Percentiles rank a stretch among this genome's conserved stretches.
Conservation (phyloP, 2,329 filamentous ascomycete genomes). For the Cryphonectria naterciae region DNA sequence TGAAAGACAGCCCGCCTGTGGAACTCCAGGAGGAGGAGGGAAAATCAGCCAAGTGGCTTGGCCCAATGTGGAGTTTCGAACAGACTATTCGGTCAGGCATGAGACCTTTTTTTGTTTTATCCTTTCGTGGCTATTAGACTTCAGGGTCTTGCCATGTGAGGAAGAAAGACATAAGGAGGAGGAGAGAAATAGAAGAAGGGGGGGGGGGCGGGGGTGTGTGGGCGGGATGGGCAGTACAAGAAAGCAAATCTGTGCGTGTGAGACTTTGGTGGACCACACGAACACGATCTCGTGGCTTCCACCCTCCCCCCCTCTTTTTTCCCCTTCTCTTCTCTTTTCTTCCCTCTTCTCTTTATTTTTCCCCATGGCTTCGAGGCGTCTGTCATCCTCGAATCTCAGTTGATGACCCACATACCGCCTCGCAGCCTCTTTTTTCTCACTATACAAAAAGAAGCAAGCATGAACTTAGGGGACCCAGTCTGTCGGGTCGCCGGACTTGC, state of each 20-base stretch:
- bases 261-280: constrained; percentile 20
- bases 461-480: constrained; percentile 19
- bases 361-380: constrained; percentile 21
- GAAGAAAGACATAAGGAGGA: constrained; percentile 3
- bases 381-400: constrained; percentile 27
- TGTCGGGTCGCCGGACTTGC: constrained; percentile 21
- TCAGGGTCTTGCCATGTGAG: constrained; percentile 6
- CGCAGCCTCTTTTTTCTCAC: constrained; percentile 14
- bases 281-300: constrained; percentile 17
- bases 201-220: not conserved
- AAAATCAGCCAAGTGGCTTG: constrained; percentile 27
- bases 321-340: not conserved
- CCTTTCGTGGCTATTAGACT: constrained; percentile 5
- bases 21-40: constrained; percentile 12
- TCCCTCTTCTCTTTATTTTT: not conserved
- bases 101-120: constrained; percentile 1
- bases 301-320: not conserved
- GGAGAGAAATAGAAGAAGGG: not conserved
- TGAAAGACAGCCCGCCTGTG: constrained; percentile 25
- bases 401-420: constrained; percentile 23
- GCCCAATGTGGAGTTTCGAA: constrained; percentile 19
- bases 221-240: not conserved
- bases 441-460: constrained; percentile 7
- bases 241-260: constrained; percentile 21
- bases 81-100: constrained; percentile 29